A percentile compares a stretch with the other conserved stretches of the same genome.
Conservation (phyloP, 306 rosid genomes). For the Prinsepia uniflora region DNA sequence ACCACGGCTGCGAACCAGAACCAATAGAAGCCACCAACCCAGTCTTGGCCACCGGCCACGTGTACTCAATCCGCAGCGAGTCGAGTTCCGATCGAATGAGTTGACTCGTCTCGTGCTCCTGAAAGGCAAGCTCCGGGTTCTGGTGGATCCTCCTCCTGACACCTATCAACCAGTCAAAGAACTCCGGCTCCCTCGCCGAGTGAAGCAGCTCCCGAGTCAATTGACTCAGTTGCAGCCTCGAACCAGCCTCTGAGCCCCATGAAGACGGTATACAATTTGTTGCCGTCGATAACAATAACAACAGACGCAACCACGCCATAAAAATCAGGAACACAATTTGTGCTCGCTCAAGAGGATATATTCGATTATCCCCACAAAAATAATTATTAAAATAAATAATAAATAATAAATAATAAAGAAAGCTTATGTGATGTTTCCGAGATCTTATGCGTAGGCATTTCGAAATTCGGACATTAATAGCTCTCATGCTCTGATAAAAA, state of each 20-base stretch:
- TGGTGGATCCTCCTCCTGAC: conserved; percentile 53
- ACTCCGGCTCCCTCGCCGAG: conserved; percentile 39
- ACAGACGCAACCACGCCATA: conserved; percentile 14
- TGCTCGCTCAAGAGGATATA: no score
- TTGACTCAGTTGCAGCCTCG: conserved; percentile 17
- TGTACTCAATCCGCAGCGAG: conserved; percentile 36
- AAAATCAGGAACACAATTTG: not conserved
- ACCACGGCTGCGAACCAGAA: conserved; percentile 43
- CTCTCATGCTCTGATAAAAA: no score
- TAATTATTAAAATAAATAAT: no score
- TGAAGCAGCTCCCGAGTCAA: conserved; percentile 38
- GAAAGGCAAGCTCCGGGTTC: conserved; percentile 57
- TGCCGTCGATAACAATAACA: not conserved
- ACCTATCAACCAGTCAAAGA: conserved; percentile 36
- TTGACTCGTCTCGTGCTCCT: conserved; percentile 46
- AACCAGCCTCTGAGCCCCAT: conserved; percentile 11
- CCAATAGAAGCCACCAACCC: conserved; percentile 53
- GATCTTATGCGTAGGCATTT: no score
- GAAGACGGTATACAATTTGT: not conserved
- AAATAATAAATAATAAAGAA: no score
- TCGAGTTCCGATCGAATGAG: conserved; percentile 51
- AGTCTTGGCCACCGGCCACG: conserved; percentile 52
- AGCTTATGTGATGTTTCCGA: no score
- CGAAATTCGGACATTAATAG: no score
- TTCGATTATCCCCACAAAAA: no score